phyloP scores from a whole-genome alignment of 1,284 basidiomycete species.

The Papiliotrema terrestris region DNA sequence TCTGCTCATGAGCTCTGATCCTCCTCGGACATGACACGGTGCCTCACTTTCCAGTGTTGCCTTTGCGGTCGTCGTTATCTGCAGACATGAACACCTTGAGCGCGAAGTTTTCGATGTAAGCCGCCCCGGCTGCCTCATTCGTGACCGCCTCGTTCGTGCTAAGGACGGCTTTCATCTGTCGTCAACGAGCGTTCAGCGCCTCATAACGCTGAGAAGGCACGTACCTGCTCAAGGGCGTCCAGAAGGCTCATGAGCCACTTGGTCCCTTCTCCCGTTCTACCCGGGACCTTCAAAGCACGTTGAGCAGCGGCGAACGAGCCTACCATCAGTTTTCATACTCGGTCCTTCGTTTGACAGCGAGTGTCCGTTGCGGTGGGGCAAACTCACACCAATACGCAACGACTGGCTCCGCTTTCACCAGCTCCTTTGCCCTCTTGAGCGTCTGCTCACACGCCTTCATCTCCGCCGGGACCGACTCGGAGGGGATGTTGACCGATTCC shows the following conservation, averaged over 20 bases:
- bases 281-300: constrained; percentile 68
- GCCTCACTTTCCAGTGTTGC: constrained; percentile 65
- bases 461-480: constrained; percentile 45
- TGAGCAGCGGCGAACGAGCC: constrained; percentile 88
- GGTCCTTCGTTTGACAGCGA: not conserved
- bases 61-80: constrained; percentile 84
- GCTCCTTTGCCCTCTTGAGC: constrained; percentile 84
- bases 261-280: constrained; percentile 62
- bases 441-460: constrained; percentile 63
- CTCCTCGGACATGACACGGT: not conserved
- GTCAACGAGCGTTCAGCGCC: too few species aligned
- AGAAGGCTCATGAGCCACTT: constrained; percentile 71
- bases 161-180: constrained; percentile 67
- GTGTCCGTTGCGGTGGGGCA: not conserved
- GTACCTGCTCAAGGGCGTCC: constrained; percentile 66
- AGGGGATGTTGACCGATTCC: constrained; percentile 42
- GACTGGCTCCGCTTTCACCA: constrained; percentile 73
- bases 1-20: constrained; percentile 16
- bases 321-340: constrained; percentile 39
- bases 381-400: constrained; percentile 90
- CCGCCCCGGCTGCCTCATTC: constrained; percentile 73
- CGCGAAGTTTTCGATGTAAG: constrained; percentile 93
- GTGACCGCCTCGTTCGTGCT: constrained; percentile 76
- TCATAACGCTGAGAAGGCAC: constrained; percentile 19
- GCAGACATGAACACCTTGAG: constrained; percentile 79